Evolutionary conservation across 257 asterid genomes (phyloP).

Genomic region (Solanum chmielewskii): DNA sequence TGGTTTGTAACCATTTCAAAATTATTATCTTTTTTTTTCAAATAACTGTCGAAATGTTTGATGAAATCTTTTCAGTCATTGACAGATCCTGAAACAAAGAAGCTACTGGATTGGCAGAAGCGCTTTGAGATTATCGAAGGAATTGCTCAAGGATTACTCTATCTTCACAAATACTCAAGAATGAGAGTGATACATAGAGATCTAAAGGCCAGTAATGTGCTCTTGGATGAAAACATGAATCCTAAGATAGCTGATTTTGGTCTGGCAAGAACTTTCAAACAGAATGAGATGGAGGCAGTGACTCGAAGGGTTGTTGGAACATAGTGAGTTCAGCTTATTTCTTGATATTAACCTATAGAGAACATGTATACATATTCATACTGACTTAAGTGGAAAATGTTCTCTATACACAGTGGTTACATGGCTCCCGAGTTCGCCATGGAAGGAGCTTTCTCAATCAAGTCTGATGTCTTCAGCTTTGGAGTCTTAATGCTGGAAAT

Average conservation of each 20-base stretch:
- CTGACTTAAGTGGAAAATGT: neutral
- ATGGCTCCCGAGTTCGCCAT: conserved; percentile 69
- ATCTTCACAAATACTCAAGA: neutral
- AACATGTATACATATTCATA: neutral
- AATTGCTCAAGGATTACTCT: neutral
- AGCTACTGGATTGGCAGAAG: conserved; percentile 14
- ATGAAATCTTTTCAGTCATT: neutral
- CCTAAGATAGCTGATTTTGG: conserved; percentile 69
- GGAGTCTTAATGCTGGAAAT: conserved; percentile 48
- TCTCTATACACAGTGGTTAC: conserved; percentile 30
- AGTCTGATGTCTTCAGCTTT: conserved; percentile 57
- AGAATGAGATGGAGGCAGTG: conserved; percentile 28
- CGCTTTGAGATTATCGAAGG: conserved; percentile 14
- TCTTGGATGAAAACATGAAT: conserved; percentile 27
- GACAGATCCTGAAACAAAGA: conserved; percentile 14
- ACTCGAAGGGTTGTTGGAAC: conserved; percentile 48
- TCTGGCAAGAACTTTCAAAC: conserved; percentile 46
- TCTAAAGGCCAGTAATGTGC: neutral
- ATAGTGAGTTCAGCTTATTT: conserved; percentile 22
- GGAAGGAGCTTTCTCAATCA: conserved; percentile 52
- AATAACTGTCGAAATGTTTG: neutral
- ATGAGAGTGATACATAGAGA: neutral
- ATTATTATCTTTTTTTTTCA: neutral
- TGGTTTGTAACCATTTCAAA: conserved; percentile 9
- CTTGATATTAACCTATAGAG: neutral